Base-by-base conservation (phyloP, 2,329 filamentous ascomycete species). In the Phaeomoniella chlamydospora region DNA sequence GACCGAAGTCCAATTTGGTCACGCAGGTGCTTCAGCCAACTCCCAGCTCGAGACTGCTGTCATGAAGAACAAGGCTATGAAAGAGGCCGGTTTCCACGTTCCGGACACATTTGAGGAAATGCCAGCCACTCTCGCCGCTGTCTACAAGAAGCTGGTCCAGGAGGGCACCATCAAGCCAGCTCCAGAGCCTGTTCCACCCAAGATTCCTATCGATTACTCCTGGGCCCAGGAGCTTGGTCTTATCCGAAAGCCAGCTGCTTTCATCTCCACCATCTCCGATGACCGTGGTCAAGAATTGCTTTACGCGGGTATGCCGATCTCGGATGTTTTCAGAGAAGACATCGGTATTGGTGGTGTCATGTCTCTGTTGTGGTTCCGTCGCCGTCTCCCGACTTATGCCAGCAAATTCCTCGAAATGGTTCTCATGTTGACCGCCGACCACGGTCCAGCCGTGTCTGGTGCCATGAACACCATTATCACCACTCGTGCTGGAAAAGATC, bases 401-500 rank as follows among this genome's bases (percentile, higher is more conserved):
- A 92, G 85, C 74, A 93, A 93, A 69, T 98, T 98, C 74, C 69
- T 98, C 50, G 90, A 98, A 74, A 98, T 98, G 90, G 90, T 98
- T 48, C 88, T 98, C 62, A 98, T 98, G 90, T 77, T 98, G 57
- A 98, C 90, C 57, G 90, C 90, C 52, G 90, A 98, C 58, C 90
- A 98, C 77, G 90, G 90, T 65, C 90, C 90, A 37, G 90, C 90
- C 52, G 90, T 98, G 51, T 98, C 90, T 51, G 90, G 90, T 74
- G 90, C 90, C 62, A 98, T 98, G 90, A 98, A 98, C 80, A 98
- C 90, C 60, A 98, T 98, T 62, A 96, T 98, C 61, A 98, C 90
- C 44, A 98, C 90, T 41, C 84, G 90, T 82, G 90, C 90, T 45
- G 90, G 90, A 62, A 98, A 98, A 74, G 90, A 98, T 59, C 70